These are phyloP conservation scores for Psilocybe cyanescens DNA, from an alignment of 768 basidiomycete species.

Conservation along the genomic window DNA sequence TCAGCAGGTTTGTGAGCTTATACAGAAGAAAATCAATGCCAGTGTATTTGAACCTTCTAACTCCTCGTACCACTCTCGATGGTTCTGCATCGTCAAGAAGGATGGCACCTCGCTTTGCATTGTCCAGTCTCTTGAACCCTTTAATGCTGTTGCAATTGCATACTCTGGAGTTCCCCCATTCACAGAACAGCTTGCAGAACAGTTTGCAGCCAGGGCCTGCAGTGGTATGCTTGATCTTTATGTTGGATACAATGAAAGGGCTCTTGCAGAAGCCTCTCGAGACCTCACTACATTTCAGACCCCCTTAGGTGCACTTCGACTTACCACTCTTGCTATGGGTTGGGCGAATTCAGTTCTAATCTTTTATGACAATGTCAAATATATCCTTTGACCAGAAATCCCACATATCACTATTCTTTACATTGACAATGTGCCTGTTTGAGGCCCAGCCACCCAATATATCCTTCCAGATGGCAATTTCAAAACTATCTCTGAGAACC, in stretches of 20 bases:
- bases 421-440: not conserved
- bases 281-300: slow-evolving; percentile 44
- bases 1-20: too few species aligned
- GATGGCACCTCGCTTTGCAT: too few species aligned
- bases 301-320: slow-evolving; percentile 28
- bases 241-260: slow-evolving; percentile 38
- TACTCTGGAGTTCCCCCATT: not conserved
- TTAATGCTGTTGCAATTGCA: too few species aligned
- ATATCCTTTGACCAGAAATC: slow-evolving; percentile 9
- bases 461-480: not conserved
- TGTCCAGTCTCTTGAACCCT: too few species aligned
- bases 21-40: too few species aligned
- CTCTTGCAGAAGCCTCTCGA: slow-evolving; percentile 26
- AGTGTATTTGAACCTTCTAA: too few species aligned
- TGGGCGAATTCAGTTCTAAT: slow-evolving; percentile 18
- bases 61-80: too few species aligned
- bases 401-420: not conserved
- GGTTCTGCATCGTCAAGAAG: too few species aligned
- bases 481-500: not conserved
- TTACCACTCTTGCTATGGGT: slow-evolving; percentile 40
- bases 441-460: not conserved
- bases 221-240: slow-evolving; percentile 34
- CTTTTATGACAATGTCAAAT: slow-evolving; percentile 18
- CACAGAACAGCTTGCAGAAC: slow-evolving; percentile 30
- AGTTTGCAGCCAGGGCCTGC: slow-evolving; percentile 33